These are phyloP conservation scores for Pichia insulana DNA, from an alignment of 805 yeast species.

Conservation along the genomic window DNA sequence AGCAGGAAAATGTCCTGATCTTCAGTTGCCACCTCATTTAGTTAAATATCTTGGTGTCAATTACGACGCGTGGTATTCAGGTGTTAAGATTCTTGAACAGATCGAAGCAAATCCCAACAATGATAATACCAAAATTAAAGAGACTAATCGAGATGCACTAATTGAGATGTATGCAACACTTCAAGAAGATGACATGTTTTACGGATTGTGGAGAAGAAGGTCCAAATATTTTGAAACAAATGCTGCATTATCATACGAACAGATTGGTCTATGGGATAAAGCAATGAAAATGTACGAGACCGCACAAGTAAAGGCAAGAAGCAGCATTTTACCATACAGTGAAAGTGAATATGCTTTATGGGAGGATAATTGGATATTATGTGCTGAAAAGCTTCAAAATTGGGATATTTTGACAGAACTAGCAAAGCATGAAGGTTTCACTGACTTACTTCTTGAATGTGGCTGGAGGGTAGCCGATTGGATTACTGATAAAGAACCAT, in stretches of 20 bases:
- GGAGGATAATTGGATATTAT: conserved; percentile 98
- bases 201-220: conserved; percentile 95
- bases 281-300: conserved; percentile 91
- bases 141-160: conserved; percentile 82
- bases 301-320: conserved; percentile 93
- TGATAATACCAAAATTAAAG: conserved; percentile 67
- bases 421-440: conserved; percentile 96
- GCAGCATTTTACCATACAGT: conserved; percentile 91
- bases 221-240: conserved; percentile 92
- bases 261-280: conserved; percentile 88
- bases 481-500: conserved; percentile 89
- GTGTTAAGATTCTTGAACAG: conserved; percentile 75
- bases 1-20: conserved; percentile 57
- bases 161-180: conserved; percentile 80
- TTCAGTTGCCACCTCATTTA: conserved; percentile 89
- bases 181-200: conserved; percentile 94
- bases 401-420: conserved; percentile 96
- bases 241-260: conserved; percentile 89
- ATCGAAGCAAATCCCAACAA: conserved; percentile 37
- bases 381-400: conserved; percentile 95
- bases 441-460: conserved; percentile 91
- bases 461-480: conserved; percentile 99
- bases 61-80: conserved; percentile 86
- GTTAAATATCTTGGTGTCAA: conserved; percentile 81
- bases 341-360: conserved; percentile 91